Base-by-base conservation (phyloP, 2,329 filamentous ascomycete genomes). In the Paradendryphiella salina region DNA sequence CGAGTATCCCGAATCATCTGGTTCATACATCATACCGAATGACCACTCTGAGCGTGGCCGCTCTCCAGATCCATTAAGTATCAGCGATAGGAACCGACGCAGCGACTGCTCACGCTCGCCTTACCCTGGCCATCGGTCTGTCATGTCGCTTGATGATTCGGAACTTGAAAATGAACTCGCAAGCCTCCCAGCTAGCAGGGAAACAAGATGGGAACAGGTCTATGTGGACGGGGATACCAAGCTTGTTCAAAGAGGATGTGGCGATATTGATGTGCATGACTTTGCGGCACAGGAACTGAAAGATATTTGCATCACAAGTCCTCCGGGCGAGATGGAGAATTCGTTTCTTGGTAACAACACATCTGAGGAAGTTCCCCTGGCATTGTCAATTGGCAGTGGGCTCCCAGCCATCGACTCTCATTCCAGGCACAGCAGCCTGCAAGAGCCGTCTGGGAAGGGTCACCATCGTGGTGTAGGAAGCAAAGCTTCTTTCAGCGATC, bases 1-100 rank as follows among this genome's bases (percentile, higher is more conserved):
- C 2, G 75, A 73, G 44, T 78, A 77, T 46, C 72, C 76, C 32
- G 73, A 72, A 23, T 77, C 75, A 36, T 75, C 72, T 6, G 73
- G 73, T 21, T 78, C 76, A 7, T 78, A 76, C 59, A 70, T 77
- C 23, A 53, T 77, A 14, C 63, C 68, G 21, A 55, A 60, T 34
- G 54, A 59, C 37, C 48, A 57, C 26, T 38, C 40, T n/a, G 50
- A 42, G 15, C 69, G 65, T n/a, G 65, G 60, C 21, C 64, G 64
- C n/a, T 66, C 67, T 2, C 52, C 63, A 15, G 53, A 49, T 15
- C 52, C 43, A 5, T 13, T 40, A n/a, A 52, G 62, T 31, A 61
- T 51, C 39, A 44, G 52, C 23, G 62, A 64, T 46, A 59, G 57
- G n/a, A 68, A 69, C 5, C 59, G 70, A 33, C 61, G 66, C 42